A percentile compares a stretch with the other conserved stretches of the same genome.
Evolutionary conservation across 345 rosid species (phyloP).

Genomic region (Eutrema yunnanense): DNA sequence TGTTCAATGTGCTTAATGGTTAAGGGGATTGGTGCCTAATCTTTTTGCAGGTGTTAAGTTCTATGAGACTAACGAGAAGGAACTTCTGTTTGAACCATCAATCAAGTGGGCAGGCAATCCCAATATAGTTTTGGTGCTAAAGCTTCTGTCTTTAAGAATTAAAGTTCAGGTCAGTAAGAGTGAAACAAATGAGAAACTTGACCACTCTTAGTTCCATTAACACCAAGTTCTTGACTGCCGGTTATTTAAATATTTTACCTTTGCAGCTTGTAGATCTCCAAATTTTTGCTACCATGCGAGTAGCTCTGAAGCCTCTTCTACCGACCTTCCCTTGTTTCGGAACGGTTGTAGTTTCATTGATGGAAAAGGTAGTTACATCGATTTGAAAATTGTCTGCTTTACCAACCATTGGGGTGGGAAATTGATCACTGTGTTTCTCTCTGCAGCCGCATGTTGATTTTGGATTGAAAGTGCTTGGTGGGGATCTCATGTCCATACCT

Average conservation of each 20-base stretch:
- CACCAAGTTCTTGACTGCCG: not conserved
- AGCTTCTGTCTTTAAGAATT: slow-evolving; percentile 40
- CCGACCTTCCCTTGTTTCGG: slow-evolving; percentile 80
- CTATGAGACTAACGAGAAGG: slow-evolving; percentile 66
- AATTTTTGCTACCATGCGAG: slow-evolving; percentile 42
- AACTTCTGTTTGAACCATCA: slow-evolving; percentile 64
- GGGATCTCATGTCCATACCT: slow-evolving; percentile 79
- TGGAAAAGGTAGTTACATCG: slow-evolving; percentile 49
- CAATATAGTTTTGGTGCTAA: slow-evolving; percentile 54
- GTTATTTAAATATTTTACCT: not conserved
- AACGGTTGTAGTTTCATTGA: slow-evolving; percentile 47
- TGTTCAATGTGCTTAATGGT: not conserved
- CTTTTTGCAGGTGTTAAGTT: slow-evolving; percentile 52
- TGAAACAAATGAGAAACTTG: not conserved
- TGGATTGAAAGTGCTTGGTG: slow-evolving; percentile 68
- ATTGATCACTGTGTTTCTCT: not conserved
- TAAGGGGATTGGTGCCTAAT: not conserved
- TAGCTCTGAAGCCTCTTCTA: slow-evolving; percentile 66
- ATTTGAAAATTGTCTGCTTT: not conserved
- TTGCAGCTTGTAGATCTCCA: slow-evolving; percentile 65
- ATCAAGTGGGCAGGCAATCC: slow-evolving; percentile 81
- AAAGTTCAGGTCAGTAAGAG: slow-evolving; percentile 54
- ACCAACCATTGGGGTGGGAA: not conserved
- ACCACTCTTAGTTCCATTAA: not conserved
- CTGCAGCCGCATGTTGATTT: slow-evolving; percentile 75